These are phyloP conservation scores for Aurantiochytrium sp. DNA, from an alignment of 108 stramenopile species.

Conservation along the genomic window DNA sequence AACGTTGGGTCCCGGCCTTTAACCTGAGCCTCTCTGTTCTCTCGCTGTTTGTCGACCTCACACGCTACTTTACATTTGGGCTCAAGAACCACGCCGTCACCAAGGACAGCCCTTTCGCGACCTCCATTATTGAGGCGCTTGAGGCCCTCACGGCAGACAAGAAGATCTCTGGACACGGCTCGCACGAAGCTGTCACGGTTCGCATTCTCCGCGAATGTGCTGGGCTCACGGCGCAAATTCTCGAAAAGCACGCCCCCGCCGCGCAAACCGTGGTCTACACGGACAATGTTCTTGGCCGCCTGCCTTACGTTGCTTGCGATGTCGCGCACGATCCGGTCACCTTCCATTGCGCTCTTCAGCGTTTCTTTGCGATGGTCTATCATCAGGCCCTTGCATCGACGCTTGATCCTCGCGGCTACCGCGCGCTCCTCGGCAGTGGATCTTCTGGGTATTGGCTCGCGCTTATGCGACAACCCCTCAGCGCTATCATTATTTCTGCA, in stretches of 20 bases:
- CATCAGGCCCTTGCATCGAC: neutral
- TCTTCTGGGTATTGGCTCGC: neutral
- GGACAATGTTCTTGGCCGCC: neutral
- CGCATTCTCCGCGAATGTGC: neutral
- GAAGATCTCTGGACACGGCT: neutral
- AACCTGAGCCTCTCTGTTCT: neutral
- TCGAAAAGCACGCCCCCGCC: neutral
- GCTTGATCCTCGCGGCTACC: neutral
- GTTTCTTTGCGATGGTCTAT: neutral
- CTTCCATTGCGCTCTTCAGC: neutral
- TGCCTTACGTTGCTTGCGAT: neutral
- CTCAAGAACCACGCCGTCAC: neutral
- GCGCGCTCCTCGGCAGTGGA: neutral
- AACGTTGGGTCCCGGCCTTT: conserved; percentile 4
- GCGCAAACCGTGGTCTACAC: neutral
- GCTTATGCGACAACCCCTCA: conserved; percentile 4
- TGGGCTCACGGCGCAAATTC: neutral
- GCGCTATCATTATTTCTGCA: neutral
- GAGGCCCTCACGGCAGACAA: neutral
- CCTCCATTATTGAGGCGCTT: neutral
- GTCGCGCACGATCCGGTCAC: neutral
- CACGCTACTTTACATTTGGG: neutral
- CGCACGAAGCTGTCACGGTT: neutral
- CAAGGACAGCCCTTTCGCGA: neutral
- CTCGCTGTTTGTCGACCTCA: neutral